These are phyloP conservation scores for Claviceps sp. DNA, from an alignment of 2,329 filamentous ascomycete genomes.

Conservation along the genomic window DNA sequence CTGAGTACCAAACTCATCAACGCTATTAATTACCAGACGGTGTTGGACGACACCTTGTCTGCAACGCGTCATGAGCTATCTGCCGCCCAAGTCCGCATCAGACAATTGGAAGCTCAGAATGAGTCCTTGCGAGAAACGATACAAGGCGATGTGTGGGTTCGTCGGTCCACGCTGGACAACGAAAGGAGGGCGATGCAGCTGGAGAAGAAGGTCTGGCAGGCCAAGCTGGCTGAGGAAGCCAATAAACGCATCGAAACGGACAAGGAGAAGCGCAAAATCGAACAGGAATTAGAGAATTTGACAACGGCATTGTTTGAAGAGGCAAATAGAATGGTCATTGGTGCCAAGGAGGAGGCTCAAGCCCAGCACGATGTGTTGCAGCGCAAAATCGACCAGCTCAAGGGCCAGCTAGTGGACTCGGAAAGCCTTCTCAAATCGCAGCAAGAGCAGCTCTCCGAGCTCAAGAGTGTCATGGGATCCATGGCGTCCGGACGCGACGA, in stretches of 20 bases:
- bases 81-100: slow-evolving; percentile 51
- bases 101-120: slow-evolving; percentile 50
- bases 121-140: slow-evolving; percentile 61
- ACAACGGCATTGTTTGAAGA: slow-evolving; percentile 94
- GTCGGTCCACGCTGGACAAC: slow-evolving; percentile 58
- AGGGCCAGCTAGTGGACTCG: slow-evolving; percentile 72
- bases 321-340: slow-evolving; percentile 93
- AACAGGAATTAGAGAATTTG: slow-evolving; percentile 79
- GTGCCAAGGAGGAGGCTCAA: slow-evolving; percentile 75
- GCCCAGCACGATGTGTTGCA: slow-evolving; percentile 69
- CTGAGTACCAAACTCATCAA: slow-evolving; percentile 93
- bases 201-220: slow-evolving; percentile 45
- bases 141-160: slow-evolving; percentile 60
- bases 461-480: slow-evolving; percentile 85
- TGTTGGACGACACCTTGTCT: slow-evolving; percentile 75
- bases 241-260: slow-evolving; percentile 51
- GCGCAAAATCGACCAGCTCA: slow-evolving; percentile 78
- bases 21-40: slow-evolving; percentile 92
- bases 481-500: slow-evolving; percentile 66
- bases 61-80: slow-evolving; percentile 76
- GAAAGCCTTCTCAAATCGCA: slow-evolving; percentile 77
- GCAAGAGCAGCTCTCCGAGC: slow-evolving; percentile 80
- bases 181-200: slow-evolving; percentile 49
- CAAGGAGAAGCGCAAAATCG: slow-evolving; percentile 75
- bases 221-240: slow-evolving; percentile 51